Percentiles rank a stretch among this genome's conserved stretches.
Evolutionary conservation across 371 early-diverging fungal genomes (phyloP).

Genomic region (Circinella minor): DNA sequence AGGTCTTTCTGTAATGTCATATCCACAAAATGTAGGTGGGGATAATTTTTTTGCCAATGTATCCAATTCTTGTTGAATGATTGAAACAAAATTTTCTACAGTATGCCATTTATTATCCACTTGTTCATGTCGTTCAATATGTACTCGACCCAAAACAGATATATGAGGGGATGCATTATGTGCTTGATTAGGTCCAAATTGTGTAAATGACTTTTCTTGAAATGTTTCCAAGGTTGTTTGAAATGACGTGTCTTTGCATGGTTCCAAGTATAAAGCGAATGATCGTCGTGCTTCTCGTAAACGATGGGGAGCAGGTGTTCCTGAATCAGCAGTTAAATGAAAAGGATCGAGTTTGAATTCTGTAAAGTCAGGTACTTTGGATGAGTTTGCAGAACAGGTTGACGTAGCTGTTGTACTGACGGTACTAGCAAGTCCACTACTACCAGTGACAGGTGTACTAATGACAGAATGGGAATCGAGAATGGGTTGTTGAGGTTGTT

Average conservation of each 20-base stretch:
- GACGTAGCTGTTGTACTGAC: conserved; percentile 20
- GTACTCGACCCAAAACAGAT: conserved; percentile 23
- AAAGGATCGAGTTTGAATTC: conserved; percentile 32
- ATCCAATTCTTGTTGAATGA: conserved; percentile 18
- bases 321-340: conserved; percentile 17
- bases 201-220: conserved; percentile 24
- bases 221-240: conserved; percentile 19
- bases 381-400: conserved; percentile 2
- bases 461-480: conserved; percentile 14
- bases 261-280: conserved; percentile 23
- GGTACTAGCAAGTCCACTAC: conserved; percentile 13
- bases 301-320: conserved; percentile 24
- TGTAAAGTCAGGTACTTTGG: conserved; percentile 25
- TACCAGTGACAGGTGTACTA: conserved; percentile 12
- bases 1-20: conserved; percentile 19
- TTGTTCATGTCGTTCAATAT: conserved; percentile 21
- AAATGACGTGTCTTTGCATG: conserved; percentile 12
- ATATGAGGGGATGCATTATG: conserved; percentile 26
- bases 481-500: neutral
- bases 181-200: conserved; percentile 30
- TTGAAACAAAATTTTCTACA: conserved; percentile 14
- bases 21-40: conserved; percentile 23
- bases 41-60: conserved; percentile 1
- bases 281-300: conserved; percentile 26
- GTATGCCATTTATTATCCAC: conserved; percentile 14